These are phyloP conservation scores for Hypholoma fasciculare DNA, from an alignment of 768 basidiomycete species.

Conservation along the genomic window DNA sequence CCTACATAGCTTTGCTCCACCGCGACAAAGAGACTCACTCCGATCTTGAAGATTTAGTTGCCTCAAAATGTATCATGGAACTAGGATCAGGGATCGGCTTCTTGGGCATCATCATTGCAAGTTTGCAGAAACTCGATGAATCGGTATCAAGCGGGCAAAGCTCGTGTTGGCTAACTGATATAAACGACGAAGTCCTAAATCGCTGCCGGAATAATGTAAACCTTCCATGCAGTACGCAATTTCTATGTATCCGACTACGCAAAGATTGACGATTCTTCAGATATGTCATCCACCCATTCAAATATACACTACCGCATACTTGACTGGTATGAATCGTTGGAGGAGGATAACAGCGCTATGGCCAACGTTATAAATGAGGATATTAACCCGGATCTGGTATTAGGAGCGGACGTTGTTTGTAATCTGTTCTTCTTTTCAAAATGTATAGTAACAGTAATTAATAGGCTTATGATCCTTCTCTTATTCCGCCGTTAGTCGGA, in stretches of 20 bases:
- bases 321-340: slow-evolving; percentile 69
- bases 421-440: neutral
- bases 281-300: slow-evolving; percentile 52
- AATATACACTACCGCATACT: slow-evolving; percentile 44
- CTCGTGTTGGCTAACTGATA: slow-evolving; percentile 55
- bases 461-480: slow-evolving; percentile 67
- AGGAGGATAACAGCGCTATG: slow-evolving; percentile 25
- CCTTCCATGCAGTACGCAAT: slow-evolving; percentile 69
- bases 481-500: slow-evolving; percentile 58
- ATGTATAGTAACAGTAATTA: neutral
- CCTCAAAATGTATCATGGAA: slow-evolving; percentile 56
- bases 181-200: slow-evolving; percentile 59
- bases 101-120: slow-evolving; percentile 61
- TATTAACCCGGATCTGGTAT: slow-evolving; percentile 53
- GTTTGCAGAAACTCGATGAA: slow-evolving; percentile 44
- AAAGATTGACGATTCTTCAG: slow-evolving; percentile 31
- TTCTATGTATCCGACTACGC: slow-evolving; percentile 25
- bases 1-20: neutral
- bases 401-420: slow-evolving; percentile 70
- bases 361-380: slow-evolving; percentile 38
- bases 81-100: slow-evolving; percentile 80
- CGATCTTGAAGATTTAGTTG: slow-evolving; percentile 45
- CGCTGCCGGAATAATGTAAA: slow-evolving; percentile 60
- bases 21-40: neutral
- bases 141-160: neutral